Percentiles rank a stretch among this genome's conserved stretches.
Conservation (phyloP, 345 rosid species). For the Physaria fendleri region DNA sequence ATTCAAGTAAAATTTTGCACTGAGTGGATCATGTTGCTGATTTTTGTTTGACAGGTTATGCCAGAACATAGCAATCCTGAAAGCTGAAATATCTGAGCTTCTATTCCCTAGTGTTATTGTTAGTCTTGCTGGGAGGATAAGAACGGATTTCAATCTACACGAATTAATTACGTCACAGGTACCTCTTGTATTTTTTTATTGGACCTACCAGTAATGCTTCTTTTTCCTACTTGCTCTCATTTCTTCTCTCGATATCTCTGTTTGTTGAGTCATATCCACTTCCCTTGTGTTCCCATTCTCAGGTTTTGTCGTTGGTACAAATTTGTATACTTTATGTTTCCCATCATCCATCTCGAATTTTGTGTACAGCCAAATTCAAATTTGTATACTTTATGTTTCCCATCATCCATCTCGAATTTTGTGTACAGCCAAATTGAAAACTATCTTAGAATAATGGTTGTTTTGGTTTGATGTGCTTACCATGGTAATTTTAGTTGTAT, state of each 20-base stretch:
- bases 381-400: background rate
- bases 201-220: background rate
- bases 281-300: background rate
- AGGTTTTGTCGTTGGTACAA: background rate
- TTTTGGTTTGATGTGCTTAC: background rate
- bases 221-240: background rate
- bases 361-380: background rate
- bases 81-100: conserved; percentile 90
- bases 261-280: background rate
- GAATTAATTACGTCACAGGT: conserved; percentile 69
- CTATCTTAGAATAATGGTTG: background rate
- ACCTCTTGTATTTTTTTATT: conserved; percentile 8
- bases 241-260: background rate
- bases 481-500: background rate
- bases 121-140: conserved; percentile 63
- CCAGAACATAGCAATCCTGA: conserved; percentile 70
- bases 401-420: background rate
- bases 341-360: background rate
- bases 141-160: conserved; percentile 43
- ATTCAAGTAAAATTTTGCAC: background rate
- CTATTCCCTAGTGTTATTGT: conserved; percentile 65
- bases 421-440: background rate
- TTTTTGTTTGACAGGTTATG: conserved; percentile 57
- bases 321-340: background rate
- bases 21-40: conserved; percentile 9